Conservation (phyloP, 176 grass and related monocot species). For the Cenchrus purpureus region DNA sequence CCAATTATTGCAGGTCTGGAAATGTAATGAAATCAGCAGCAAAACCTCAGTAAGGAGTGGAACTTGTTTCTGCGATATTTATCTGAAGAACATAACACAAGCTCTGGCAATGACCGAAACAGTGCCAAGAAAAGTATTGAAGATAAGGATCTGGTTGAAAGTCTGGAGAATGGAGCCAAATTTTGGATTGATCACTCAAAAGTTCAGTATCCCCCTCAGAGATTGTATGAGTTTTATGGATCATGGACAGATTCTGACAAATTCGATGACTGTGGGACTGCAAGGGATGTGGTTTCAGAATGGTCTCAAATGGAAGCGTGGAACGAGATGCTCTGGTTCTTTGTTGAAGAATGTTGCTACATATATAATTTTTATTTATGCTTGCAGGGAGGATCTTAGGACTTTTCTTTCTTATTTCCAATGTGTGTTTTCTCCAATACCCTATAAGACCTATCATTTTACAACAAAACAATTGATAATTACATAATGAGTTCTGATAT, state of each 20-base stretch:
- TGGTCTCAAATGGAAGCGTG: conserved; percentile 84
- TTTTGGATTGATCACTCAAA: conserved; percentile 96
- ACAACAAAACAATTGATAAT: no score
- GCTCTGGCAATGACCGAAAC: conserved; percentile 33
- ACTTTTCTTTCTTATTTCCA: no score
- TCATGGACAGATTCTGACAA: conserved; percentile 92
- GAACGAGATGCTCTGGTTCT: conserved; percentile 88
- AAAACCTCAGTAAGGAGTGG: conserved; percentile 53
- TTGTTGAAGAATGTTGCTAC: conserved; percentile 31
- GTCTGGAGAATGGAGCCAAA: conserved; percentile 67
- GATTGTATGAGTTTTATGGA: conserved; percentile 74
- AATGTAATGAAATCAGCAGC: conserved; percentile 60
- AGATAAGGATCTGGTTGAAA: conserved; percentile 75
- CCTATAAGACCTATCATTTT: no score
- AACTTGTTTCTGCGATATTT: conserved; percentile 94
- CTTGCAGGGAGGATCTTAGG: no score
- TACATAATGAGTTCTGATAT: no score
- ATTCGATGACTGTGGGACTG: conserved; percentile 76
- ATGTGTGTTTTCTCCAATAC: no score
- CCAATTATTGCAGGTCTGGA: conserved; percentile 63
- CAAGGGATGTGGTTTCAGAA: conserved; percentile 77
- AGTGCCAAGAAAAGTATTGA: conserved; percentile 39
- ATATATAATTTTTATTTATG: no score
- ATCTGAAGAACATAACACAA: conserved; percentile 60
- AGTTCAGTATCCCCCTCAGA: conserved; percentile 88